Evolutionary conservation across 768 basidiomycete species (phyloP).

Genomic region (Rhodotorula kratochvilovae): DNA sequence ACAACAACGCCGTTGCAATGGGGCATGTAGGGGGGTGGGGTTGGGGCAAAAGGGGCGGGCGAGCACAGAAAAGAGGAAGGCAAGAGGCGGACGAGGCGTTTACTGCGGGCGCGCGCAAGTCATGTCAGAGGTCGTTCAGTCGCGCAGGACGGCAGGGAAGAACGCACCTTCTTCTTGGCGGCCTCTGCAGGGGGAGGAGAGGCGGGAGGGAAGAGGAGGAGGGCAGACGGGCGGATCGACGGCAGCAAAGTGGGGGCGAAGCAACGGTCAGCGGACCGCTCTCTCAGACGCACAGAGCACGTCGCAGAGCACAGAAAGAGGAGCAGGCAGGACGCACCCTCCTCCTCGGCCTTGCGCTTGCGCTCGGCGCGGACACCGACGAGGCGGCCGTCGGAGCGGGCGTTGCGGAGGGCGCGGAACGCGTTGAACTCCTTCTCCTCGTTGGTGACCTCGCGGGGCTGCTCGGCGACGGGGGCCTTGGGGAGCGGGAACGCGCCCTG

Average conservation of each 20-base stretch:
- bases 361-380: slow-evolving; percentile 83
- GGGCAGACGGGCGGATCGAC: no score
- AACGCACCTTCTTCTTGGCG: slow-evolving; percentile 1
- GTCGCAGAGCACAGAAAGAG: no score
- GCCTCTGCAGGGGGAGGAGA: background rate
- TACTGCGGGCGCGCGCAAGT: background rate
- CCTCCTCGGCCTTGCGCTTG: slow-evolving; percentile 83
- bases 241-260: no score
- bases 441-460: slow-evolving; percentile 84
- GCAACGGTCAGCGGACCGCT: background rate
- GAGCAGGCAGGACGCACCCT: slow-evolving; percentile 50
- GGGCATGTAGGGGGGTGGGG: background rate
- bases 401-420: slow-evolving; percentile 77
- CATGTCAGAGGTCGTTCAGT: no score
- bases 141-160: no score
- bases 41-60: background rate
- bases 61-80: background rate
- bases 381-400: slow-evolving; percentile 74
- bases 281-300: background rate
- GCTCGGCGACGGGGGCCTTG: slow-evolving; percentile 63
- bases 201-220: background rate
- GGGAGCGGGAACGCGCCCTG: slow-evolving; percentile 61
- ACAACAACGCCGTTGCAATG: background rate
- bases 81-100: background rate
- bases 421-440: slow-evolving; percentile 82